A percentile compares a stretch with the other conserved stretches of the same genome.
phyloP scores from a whole-genome alignment of 2,329 filamentous ascomycete species.

The Hypoxylon sp. region DNA sequence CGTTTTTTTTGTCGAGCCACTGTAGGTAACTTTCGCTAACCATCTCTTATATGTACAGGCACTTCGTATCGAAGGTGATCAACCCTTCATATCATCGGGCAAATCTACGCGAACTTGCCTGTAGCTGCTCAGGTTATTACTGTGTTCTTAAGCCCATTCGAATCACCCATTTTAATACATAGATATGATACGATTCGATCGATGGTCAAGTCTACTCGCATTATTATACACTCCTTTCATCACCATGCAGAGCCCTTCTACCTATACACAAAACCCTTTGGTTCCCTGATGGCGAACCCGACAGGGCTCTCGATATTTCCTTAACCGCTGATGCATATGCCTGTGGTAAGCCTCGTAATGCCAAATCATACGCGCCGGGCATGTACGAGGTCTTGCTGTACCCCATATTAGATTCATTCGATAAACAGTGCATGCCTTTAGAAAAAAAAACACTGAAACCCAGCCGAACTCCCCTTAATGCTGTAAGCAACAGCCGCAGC shows the following conservation, averaged over 20 bases:
- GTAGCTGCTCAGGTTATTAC: conserved; percentile 9
- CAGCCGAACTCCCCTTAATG: conserved; percentile 24
- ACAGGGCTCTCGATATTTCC: conserved; percentile 36
- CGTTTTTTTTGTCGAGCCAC: too few species aligned
- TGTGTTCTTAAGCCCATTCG: conserved; percentile 14
- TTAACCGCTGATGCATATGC: conserved; percentile 50
- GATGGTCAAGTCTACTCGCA: conserved; percentile 21
- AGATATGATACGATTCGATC: conserved; percentile 5
- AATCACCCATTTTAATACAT: too few species aligned
- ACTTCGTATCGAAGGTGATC: too few species aligned
- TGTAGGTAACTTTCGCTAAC: too few species aligned
- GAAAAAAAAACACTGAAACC: conserved; percentile 24
- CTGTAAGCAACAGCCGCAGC: conserved; percentile 23
- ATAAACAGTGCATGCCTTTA: conserved; percentile 26
- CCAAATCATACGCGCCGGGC: conserved; percentile 32
- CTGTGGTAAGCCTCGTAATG: conserved; percentile 37
- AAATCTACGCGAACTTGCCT: neutral
- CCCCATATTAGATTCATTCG: conserved; percentile 20
- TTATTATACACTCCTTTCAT: conserved; percentile 47
- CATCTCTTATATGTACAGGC: too few species aligned
- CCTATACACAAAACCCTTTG: conserved; percentile 46
- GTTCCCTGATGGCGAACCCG: conserved; percentile 38
- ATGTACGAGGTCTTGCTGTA: conserved; percentile 20
- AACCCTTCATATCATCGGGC: too few species aligned
- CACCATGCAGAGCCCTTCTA: conserved; percentile 42